A percentile compares a stretch with the other conserved stretches of the same genome.
phyloP scores from a whole-genome alignment of 352 stramenopile genomes.

The Phytophthora cactorum region DNA sequence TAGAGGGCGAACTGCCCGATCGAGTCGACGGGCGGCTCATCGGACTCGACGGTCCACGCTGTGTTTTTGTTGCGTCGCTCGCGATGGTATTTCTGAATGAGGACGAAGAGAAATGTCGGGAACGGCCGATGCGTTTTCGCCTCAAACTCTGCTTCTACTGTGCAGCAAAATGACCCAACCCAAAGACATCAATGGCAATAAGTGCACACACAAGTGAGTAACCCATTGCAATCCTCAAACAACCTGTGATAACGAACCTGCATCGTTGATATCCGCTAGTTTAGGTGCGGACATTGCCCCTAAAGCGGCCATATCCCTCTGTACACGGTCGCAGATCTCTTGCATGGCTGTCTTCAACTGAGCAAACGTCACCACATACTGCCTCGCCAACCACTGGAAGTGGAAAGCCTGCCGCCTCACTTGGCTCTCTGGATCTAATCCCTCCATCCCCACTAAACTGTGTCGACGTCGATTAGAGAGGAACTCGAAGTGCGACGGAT shows the following conservation, averaged over 20 bases:
- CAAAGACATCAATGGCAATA: conserved; percentile 25
- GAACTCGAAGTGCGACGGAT: conserved; percentile 50
- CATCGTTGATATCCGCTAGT: conserved; percentile 62
- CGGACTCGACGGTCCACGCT: conserved; percentile 58
- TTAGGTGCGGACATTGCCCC: conserved; percentile 35
- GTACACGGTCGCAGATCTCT: conserved; percentile 59
- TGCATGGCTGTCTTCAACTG: conserved; percentile 54
- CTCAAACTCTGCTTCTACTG: conserved; percentile 89
- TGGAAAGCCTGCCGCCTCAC: conserved; percentile 62
- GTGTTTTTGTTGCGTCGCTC: conserved; percentile 62
- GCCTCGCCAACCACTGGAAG: conserved; percentile 73
- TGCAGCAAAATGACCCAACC: conserved; percentile 20
- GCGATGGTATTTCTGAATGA: conserved; percentile 89
- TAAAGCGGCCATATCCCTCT: conserved; percentile 40
- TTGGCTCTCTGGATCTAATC: conserved; percentile 29
- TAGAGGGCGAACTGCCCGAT: conserved; percentile 84
- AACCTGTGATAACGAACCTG: conserved; percentile 40
- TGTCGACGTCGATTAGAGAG: conserved; percentile 37
- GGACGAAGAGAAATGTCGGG: conserved; percentile 68
- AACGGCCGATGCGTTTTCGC: conserved; percentile 81
- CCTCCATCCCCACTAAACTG: conserved; percentile 35
- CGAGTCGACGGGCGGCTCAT: conserved; percentile 78
- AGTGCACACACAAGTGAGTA: conserved; percentile 32
- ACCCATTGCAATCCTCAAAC: background rate
- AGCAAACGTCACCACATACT: conserved; percentile 71